These are phyloP conservation scores for Colletotrichum agaves DNA, from an alignment of 2,329 filamentous ascomycete species.

Conservation along the genomic window DNA sequence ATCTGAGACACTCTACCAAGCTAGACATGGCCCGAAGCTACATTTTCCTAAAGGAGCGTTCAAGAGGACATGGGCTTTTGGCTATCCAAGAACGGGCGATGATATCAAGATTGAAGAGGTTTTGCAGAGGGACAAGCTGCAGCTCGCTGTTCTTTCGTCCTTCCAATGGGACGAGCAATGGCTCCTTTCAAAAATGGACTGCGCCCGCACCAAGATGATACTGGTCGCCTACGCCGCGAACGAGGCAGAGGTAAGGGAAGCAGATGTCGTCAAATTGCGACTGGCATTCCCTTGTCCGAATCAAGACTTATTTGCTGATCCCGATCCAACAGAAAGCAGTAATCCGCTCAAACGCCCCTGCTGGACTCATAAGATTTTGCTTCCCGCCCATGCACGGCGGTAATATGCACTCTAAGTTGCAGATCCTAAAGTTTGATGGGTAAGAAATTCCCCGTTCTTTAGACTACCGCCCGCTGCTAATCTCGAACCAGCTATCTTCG, in stretches of 20 bases:
- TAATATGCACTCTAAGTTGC: slow-evolving; percentile 94
- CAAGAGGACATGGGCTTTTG: slow-evolving; percentile 82
- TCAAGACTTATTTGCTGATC: background rate
- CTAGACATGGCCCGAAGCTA: slow-evolving; percentile 40
- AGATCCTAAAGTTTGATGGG: slow-evolving; percentile 76
- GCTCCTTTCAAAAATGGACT: slow-evolving; percentile 77
- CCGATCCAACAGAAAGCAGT: slow-evolving; percentile 54
- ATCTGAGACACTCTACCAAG: background rate
- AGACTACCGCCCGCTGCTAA: background rate
- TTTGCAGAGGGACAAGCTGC: slow-evolving; percentile 76
- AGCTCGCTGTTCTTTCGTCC: slow-evolving; percentile 84
- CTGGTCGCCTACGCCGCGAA: slow-evolving; percentile 66
- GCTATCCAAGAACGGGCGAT: slow-evolving; percentile 68
- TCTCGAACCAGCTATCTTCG: slow-evolving; percentile 67
- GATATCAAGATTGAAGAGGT: slow-evolving; percentile 93
- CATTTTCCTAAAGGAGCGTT: slow-evolving; percentile 71
- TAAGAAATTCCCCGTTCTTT: slow-evolving; percentile 9
- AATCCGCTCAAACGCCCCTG: slow-evolving; percentile 61
- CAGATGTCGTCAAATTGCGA: background rate
- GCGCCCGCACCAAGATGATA: slow-evolving; percentile 68
- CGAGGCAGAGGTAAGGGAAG: slow-evolving; percentile 61
- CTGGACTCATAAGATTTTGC: slow-evolving; percentile 72
- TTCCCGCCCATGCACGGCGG: slow-evolving; percentile 85
- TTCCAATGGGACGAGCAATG: slow-evolving; percentile 89
- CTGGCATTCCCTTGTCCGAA: background rate